phyloP scores from a whole-genome alignment of 139 green algal genomes.

The Chlorella ohadii region DNA sequence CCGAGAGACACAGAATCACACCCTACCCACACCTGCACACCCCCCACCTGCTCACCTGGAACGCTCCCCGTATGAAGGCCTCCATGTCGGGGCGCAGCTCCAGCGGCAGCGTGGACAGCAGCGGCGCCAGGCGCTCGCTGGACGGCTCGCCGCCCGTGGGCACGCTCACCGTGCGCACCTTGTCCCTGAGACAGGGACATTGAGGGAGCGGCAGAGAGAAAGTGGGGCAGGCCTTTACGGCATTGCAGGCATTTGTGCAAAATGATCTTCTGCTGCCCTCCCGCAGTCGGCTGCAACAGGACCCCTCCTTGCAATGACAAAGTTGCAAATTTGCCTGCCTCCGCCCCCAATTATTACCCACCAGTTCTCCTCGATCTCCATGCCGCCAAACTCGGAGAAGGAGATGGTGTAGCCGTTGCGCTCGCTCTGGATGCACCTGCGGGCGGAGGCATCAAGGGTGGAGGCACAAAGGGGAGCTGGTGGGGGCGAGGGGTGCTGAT shows the following conservation, averaged over 20 bases:
- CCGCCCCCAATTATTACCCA: too few relatives aligned
- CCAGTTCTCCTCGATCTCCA: slow-evolving; percentile 97
- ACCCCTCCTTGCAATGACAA: too few relatives aligned
- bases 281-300: too few relatives aligned
- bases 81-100: slow-evolving; percentile 78
- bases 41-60: slow-evolving; percentile 24
- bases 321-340: too few relatives aligned
- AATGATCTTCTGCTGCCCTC: too few relatives aligned
- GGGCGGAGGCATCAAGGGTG: neutral
- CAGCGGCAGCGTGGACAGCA: slow-evolving; percentile 74
- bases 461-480: too few relatives aligned
- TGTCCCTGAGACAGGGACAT: too few relatives aligned
- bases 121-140: slow-evolving; percentile 63
- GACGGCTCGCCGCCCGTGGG: slow-evolving; percentile 40
- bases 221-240: too few relatives aligned
- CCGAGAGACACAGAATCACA: too few relatives aligned
- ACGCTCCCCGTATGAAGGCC: slow-evolving; percentile 65
- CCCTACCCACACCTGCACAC: neutral
- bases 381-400: slow-evolving; percentile 82
- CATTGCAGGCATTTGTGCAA: too few relatives aligned
- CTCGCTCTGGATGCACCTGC: slow-evolving; percentile 73
- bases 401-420: slow-evolving; percentile 42
- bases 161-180: slow-evolving; percentile 69
- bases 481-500: neutral
- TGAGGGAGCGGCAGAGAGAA: too few relatives aligned